Evolutionary conservation across 805 yeast species (phyloP), one percentile per base, ranked within the genome.

Genomic region (Candida fluviatilis): DNA sequence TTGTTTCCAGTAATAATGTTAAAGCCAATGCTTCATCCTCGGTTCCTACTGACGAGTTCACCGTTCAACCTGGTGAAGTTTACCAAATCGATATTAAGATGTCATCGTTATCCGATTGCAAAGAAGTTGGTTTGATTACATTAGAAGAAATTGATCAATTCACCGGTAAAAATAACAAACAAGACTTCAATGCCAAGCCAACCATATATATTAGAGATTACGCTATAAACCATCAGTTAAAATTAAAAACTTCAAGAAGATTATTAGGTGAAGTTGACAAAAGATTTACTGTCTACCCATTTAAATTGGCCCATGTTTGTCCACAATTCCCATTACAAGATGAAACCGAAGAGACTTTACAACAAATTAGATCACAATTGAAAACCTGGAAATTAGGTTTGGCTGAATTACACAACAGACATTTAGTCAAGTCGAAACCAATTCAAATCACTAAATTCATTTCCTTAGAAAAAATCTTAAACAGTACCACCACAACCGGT

Each of bases 201-300:
- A 78, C 93, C 31, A 73, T 89, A 34, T 87, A 71, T 60, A 76
- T 86, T 41, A 79, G 99, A 61, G 98, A 91, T 62, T 86, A 80
- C 58, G 85, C 95, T n/a, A 78, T 86, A 43, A 69, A 75, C 31
- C 86, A 90, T 58, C 82, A 77, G 41, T 74, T 91, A 55, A 88
- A 82, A 55, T 69, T 91, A 51, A 81, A 76, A 56, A 71, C 86
- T 17, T 73, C 95, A 7, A 78, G 95, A 60, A 75, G 73, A 44
- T 70, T 89, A 39, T 70, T 90, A 48, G 70, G 78, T 24, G 75
- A 75, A 43, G 76, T 87, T 48, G 96, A 89, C 62, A 78, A 75
- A 49, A 68, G 75, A 34, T 71, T 77, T 49, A 85, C 96, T 18
- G 98, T 93, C 24, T 91, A 78, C 62, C 98, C 99, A 40, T 87